Evolutionary conservation across 2,329 filamentous ascomycete species (phyloP).

Genomic region (Fusarium phyllophilum): DNA sequence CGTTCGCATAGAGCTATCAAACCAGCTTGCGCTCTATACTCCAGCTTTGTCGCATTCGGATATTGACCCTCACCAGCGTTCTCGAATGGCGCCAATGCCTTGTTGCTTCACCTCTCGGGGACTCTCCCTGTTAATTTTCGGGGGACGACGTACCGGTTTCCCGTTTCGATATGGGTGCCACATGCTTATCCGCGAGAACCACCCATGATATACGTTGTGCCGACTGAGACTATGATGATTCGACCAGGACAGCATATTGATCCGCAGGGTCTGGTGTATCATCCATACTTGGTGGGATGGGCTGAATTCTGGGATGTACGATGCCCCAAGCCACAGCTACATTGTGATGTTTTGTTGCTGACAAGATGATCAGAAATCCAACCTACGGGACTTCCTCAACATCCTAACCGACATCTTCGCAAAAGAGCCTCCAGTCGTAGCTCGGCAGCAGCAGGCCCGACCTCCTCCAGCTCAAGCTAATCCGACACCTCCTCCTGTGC

Average conservation of each 20-base stretch:
- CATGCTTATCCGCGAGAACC: constrained; percentile 88
- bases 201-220: constrained; percentile 88
- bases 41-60: constrained; percentile 10
- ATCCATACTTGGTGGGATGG: constrained; percentile 95
- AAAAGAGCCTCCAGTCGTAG: constrained; percentile 91
- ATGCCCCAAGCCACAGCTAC: background rate
- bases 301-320: constrained; percentile 88
- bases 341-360: background rate
- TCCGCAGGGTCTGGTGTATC: constrained; percentile 91
- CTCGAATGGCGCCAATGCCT: constrained; percentile 84
- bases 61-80: constrained; percentile 69
- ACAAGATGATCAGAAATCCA: constrained; percentile 72
- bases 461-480: constrained; percentile 45
- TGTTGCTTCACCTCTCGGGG: constrained; percentile 86
- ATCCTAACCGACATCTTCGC: constrained; percentile 89
- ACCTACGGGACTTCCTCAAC: constrained; percentile 81
- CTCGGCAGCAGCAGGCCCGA: constrained; percentile 67
- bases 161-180: constrained; percentile 91
- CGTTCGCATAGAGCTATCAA: constrained; percentile 43
- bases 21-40: constrained; percentile 18
- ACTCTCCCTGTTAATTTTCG: constrained; percentile 93
- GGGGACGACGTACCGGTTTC: constrained; percentile 89
- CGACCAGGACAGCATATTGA: constrained; percentile 95
- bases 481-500: constrained; percentile 71
- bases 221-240: constrained; percentile 87